Percentiles rank a stretch among this genome's conserved stretches.
These are phyloP conservation scores for Erucastrum elatum DNA, from an alignment of 345 rosid species.

Conservation along the genomic window DNA sequence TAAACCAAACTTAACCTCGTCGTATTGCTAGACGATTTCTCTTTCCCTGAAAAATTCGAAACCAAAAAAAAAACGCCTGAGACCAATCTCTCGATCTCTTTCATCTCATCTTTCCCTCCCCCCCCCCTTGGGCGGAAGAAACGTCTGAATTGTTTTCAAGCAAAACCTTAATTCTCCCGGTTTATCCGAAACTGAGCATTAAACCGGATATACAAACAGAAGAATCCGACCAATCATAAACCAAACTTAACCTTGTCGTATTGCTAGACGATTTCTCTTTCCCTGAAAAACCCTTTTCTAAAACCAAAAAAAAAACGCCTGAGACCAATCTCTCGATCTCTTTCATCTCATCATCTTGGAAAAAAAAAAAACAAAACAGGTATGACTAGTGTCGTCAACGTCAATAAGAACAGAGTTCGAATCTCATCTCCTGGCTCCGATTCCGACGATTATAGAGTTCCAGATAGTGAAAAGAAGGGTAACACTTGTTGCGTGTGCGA, in stretches of 20 bases:
- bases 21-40: too few species aligned
- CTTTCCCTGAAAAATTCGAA: too few species aligned
- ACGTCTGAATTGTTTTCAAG: too few species aligned
- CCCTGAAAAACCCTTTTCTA: neutral
- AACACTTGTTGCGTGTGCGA: slow-evolving; percentile 42
- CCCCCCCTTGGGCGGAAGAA: too few species aligned
- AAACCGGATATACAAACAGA: neutral
- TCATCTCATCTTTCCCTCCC: too few species aligned
- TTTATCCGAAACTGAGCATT: neutral
- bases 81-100: too few species aligned
- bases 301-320: neutral
- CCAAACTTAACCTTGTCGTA: neutral
- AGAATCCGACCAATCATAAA: neutral
- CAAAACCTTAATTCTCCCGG: neutral
- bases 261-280: neutral
- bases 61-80: too few species aligned
- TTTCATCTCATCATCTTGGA: neutral
- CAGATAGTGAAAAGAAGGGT: slow-evolving; percentile 16
- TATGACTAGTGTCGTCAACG: neutral
- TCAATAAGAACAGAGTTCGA: slow-evolving; percentile 3
- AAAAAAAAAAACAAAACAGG: neutral
- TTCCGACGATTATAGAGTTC: slow-evolving; percentile 21
- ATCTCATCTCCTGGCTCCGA: slow-evolving; percentile 4
- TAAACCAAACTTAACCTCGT: neutral
- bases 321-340: neutral